phyloP scores from a whole-genome alignment of 192 early-diverging fungal genomes.

The Dissophora ornata region DNA sequence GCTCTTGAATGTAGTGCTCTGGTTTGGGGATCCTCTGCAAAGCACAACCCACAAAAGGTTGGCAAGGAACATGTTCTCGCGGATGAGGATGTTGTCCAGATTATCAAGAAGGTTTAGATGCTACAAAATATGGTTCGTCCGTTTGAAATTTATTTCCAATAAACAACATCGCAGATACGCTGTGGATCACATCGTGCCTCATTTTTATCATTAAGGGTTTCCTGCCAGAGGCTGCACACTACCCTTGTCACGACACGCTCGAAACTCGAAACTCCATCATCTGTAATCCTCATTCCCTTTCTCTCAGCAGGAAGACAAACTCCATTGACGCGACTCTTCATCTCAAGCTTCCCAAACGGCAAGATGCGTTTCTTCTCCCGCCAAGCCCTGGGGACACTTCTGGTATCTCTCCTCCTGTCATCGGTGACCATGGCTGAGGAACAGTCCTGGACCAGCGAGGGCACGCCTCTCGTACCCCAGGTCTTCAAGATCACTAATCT shows the following conservation, averaged over 20 bases:
- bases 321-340: too few species aligned
- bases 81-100: slow-evolving; percentile 98
- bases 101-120: slow-evolving; percentile 74
- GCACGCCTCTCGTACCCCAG: slow-evolving; percentile 43
- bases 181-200: too few species aligned
- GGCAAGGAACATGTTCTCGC: slow-evolving; percentile 90
- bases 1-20: slow-evolving; percentile 65
- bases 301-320: not conserved
- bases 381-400: slow-evolving; percentile 21
- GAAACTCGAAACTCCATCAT: too few species aligned
- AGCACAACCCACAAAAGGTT: slow-evolving; percentile 98
- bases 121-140: too few species aligned
- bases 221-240: too few species aligned
- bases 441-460: slow-evolving; percentile 14
- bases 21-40: slow-evolving; percentile 96
- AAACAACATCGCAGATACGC: too few species aligned
- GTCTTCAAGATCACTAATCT: slow-evolving; percentile 67
- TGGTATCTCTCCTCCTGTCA: slow-evolving; percentile 26
- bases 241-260: too few species aligned
- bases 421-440: slow-evolving; percentile 1
- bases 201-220: too few species aligned
- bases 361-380: slow-evolving; percentile 24
- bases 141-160: too few species aligned
- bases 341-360: too few species aligned
- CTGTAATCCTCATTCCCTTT: not conserved